Conservation (phyloP, 1,139 yeast species). For the Zygoascus sp. region DNA sequence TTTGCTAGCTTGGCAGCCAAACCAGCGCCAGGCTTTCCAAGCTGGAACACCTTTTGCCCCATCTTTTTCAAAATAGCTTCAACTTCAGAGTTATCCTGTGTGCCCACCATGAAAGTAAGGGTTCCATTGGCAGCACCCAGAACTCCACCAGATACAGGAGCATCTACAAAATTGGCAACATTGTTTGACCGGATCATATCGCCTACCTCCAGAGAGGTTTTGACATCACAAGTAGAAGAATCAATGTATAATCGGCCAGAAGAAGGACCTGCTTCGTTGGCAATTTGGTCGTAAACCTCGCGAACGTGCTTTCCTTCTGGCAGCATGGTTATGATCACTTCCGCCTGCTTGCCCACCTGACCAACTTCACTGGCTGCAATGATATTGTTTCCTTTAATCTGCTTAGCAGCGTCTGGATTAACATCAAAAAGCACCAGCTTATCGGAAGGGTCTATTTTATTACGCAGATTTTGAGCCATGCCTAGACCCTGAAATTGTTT, state of each 20-base stretch:
- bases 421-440: slow-evolving; percentile 46
- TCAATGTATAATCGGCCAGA: slow-evolving; percentile 38
- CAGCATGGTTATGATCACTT: slow-evolving; percentile 49
- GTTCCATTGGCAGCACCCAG: slow-evolving; percentile 56
- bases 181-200: slow-evolving; percentile 19
- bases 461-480: slow-evolving; percentile 53
- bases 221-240: slow-evolving; percentile 54
- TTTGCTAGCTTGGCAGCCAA: slow-evolving; percentile 57
- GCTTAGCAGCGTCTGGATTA: slow-evolving; percentile 34
- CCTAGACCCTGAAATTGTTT: slow-evolving; percentile 40
- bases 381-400: slow-evolving; percentile 21
- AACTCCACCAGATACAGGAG: slow-evolving; percentile 62
- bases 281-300: slow-evolving; percentile 42
- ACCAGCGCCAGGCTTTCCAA: slow-evolving; percentile 56
- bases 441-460: slow-evolving; percentile 41
- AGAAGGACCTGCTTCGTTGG: background rate
- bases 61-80: slow-evolving; percentile 40
- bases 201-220: slow-evolving; percentile 43
- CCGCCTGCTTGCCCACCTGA: slow-evolving; percentile 38
- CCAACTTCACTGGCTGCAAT: slow-evolving; percentile 33
- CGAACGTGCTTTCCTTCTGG: slow-evolving; percentile 57
- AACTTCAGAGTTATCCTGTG: slow-evolving; percentile 17
- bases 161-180: slow-evolving; percentile 40
- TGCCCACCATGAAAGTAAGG: slow-evolving; percentile 54
- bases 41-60: slow-evolving; percentile 53